Percentiles rank a stretch among this genome's conserved stretches.
Conservation (phyloP, 164 flowering plant species). For the Magnolia officinalis region DNA sequence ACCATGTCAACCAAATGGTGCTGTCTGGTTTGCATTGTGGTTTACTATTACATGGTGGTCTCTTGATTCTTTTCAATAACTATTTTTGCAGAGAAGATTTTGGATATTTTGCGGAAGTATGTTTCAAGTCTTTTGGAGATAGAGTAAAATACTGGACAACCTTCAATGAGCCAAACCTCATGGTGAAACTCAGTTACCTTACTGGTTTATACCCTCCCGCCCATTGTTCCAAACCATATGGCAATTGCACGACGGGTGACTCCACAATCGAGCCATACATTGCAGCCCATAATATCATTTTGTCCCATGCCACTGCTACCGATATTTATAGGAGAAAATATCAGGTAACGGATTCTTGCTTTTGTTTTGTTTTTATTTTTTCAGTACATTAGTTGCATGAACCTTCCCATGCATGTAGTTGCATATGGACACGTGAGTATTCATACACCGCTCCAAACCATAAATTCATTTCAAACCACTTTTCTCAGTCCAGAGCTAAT, state of each 20-base stretch:
- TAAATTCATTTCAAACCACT: no score
- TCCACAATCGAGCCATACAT: constrained; percentile 7
- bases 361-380: no score
- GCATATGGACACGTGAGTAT: no score
- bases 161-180: constrained; percentile 5
- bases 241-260: constrained; percentile 4
- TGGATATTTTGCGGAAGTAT: constrained; percentile 7
- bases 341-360: neutral
- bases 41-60: neutral
- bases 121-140: constrained; percentile 11
- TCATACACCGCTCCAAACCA: no score
- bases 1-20: no score
- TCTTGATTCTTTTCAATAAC: no score
- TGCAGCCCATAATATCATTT: constrained; percentile 9
- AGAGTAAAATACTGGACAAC: constrained; percentile 13
- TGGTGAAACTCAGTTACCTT: neutral
- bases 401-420: no score
- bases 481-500: no score
- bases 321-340: constrained; percentile 11
- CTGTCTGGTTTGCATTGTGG: neutral
- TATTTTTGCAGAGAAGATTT: constrained; percentile 6
- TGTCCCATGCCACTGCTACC: constrained; percentile 8
- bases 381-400: no score
- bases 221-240: constrained; percentile 6
- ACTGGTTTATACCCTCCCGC: constrained; percentile 3